phyloP scores from a whole-genome alignment of 371 early-diverging fungal species.

The Mortierella sp. region DNA sequence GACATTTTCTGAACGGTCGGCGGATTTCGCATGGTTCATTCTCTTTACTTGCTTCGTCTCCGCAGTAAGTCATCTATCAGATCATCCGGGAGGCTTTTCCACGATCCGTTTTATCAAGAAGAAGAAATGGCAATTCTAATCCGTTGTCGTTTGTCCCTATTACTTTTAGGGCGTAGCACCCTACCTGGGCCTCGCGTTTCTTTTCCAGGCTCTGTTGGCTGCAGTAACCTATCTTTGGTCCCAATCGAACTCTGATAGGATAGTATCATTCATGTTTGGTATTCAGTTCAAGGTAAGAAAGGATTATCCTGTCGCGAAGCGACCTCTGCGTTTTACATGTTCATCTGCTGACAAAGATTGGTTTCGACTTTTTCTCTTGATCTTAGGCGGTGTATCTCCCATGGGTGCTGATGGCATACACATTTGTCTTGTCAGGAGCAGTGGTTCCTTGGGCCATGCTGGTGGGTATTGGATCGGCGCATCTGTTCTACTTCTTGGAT shows the following conservation, averaged over 20 bases:
- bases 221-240: constrained; percentile 84
- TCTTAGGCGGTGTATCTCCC: constrained; percentile 75
- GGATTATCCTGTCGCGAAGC: too few species aligned
- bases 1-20: constrained; percentile 75
- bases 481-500: constrained; percentile 66
- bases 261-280: constrained; percentile 86
- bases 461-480: constrained; percentile 63
- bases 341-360: neutral
- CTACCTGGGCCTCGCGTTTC: constrained; percentile 10
- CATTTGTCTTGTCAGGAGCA: constrained; percentile 52
- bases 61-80: constrained; percentile 35
- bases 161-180: constrained; percentile 26
- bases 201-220: constrained; percentile 69
- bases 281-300: constrained; percentile 77
- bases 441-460: constrained; percentile 54
- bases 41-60: constrained; percentile 49
- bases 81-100: neutral
- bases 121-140: neutral
- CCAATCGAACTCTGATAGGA: constrained; percentile 67
- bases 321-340: too few species aligned
- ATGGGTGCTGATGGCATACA: constrained; percentile 72
- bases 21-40: constrained; percentile 85
- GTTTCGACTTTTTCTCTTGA: neutral
- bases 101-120: constrained; percentile 7
- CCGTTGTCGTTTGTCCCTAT: constrained; percentile 11